Conservation (phyloP, 495 filamentous ascomycete species). For the Xylaria castorea region DNA sequence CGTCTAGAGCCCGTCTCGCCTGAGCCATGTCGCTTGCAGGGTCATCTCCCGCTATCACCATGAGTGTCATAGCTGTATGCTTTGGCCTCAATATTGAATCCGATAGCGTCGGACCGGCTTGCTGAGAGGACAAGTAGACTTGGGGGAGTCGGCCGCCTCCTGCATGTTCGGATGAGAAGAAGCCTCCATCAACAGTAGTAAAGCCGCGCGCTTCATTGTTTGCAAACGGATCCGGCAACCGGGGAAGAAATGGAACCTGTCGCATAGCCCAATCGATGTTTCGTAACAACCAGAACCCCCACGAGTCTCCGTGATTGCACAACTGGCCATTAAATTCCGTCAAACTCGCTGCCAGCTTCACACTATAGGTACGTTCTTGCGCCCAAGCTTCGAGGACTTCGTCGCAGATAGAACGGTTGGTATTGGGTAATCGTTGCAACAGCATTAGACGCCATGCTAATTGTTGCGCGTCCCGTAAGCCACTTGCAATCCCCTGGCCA, state of each 20-base stretch:
- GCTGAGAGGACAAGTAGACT: slow-evolving; percentile 34
- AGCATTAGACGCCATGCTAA: slow-evolving; percentile 58
- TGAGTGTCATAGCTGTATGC: slow-evolving; percentile 30
- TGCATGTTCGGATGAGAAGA: slow-evolving; percentile 31
- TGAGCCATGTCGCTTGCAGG: slow-evolving; percentile 12
- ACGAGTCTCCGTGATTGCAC: slow-evolving; percentile 35
- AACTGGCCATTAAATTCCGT: slow-evolving; percentile 38
- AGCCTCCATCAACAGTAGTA: slow-evolving; percentile 32
- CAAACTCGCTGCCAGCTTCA: slow-evolving; percentile 34
- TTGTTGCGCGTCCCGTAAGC: slow-evolving; percentile 45
- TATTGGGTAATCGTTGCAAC: slow-evolving; percentile 35
- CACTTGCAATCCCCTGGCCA: slow-evolving; percentile 61
- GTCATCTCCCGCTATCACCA: slow-evolving; percentile 24
- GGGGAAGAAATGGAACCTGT: slow-evolving; percentile 28
- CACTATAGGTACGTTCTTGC: slow-evolving; percentile 35
- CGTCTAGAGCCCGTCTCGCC: slow-evolving; percentile 23
- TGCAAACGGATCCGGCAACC: slow-evolving; percentile 19
- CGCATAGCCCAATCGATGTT: slow-evolving; percentile 25
- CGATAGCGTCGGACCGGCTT: slow-evolving; percentile 26
- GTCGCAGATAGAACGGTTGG: slow-evolving; percentile 20
- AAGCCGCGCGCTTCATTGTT: slow-evolving; percentile 33
- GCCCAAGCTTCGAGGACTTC: slow-evolving; percentile 35
- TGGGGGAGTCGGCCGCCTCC: slow-evolving; percentile 39
- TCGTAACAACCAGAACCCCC: slow-evolving; percentile 31
- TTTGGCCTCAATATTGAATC: slow-evolving; percentile 30